Evolutionary conservation across 148 eudicot genomes (phyloP).

Genomic region (Nyssa sinensis): DNA sequence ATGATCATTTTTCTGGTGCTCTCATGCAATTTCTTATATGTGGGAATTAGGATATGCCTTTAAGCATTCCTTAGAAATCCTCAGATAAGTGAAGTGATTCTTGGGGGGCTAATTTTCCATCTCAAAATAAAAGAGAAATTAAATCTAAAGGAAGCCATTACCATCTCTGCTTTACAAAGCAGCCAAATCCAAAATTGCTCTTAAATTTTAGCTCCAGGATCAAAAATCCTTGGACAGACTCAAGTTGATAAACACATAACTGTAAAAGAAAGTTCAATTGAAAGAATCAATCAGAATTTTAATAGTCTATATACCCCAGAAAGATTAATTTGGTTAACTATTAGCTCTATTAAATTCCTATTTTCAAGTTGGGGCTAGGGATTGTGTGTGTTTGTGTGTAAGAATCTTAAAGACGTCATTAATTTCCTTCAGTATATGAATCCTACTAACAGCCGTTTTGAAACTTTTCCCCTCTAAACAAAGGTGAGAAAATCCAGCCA

Average conservation of each 20-base stretch:
- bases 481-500: not conserved
- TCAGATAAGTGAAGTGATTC: not conserved
- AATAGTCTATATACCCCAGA: too few species aligned
- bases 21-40: not conserved
- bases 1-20: not conserved
- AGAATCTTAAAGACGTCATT: too few species aligned
- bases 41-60: not conserved
- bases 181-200: too few species aligned
- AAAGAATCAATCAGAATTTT: not conserved
- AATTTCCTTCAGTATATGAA: not conserved
- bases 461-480: not conserved
- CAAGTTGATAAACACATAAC: not conserved
- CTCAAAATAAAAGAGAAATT: too few species aligned
- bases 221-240: not conserved
- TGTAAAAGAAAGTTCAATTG: not conserved
- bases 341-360: not conserved
- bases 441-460: not conserved
- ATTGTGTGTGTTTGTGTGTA: too few species aligned
- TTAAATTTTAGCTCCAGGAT: not conserved
- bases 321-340: too few species aligned
- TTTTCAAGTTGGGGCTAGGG: not conserved
- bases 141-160: not conserved
- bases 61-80: too few species aligned
- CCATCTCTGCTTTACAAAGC: too few species aligned
- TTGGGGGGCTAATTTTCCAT: not conserved